Base-by-base conservation (phyloP, 768 basidiomycete genomes). In the Postia placenta region DNA sequence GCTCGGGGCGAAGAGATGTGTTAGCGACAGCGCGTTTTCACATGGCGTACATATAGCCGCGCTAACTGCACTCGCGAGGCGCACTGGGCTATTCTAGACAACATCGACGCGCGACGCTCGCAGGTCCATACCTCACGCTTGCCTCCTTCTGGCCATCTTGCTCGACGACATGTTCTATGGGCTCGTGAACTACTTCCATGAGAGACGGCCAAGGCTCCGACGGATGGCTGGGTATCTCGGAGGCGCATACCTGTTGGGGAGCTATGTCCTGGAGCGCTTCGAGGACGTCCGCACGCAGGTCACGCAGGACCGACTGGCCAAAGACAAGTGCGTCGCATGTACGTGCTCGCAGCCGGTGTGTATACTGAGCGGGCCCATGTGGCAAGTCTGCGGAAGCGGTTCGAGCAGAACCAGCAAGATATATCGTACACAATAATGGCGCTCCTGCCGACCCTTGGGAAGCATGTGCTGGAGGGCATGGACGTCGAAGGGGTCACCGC, bases 331-430 rank as follows among this genome's bases (percentile, higher is more conserved):
- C 52, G 87, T 74, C 6, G 41, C 19, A 4, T 11, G 25, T 37
- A 44, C 44, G 15, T 33, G 15, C 15, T 33, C 15, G 7, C 15
- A 33, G 30, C 30, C 7, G 15, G 7, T 33, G 30, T 15, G 15
- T 7, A 7, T 15, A 33, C 15, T 33, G 15, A 33, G 15, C 30
- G n/a, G n/a, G n/a, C 15, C 15, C 30, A 22, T 48, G 25, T 14
- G 15, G 45, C 6, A 47, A 92, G 90, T 56, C 67, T 93, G 23
- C 75, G 79, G 45, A 72, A 80, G 40, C 74, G 92, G 28, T 94
- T 91, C 63, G 71, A 75, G 27, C 81, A 87, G 53, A 89, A 83
- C 22, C 83, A 87, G 55, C 80, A 88, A 50, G 85, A 92, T 59
- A 74, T 79, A 20, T 79, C 84, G 5, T 94, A 81, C 60, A 91